Evolutionary conservation across 1,284 basidiomycete species (phyloP).

Genomic region (Phellinidium pouzarii): DNA sequence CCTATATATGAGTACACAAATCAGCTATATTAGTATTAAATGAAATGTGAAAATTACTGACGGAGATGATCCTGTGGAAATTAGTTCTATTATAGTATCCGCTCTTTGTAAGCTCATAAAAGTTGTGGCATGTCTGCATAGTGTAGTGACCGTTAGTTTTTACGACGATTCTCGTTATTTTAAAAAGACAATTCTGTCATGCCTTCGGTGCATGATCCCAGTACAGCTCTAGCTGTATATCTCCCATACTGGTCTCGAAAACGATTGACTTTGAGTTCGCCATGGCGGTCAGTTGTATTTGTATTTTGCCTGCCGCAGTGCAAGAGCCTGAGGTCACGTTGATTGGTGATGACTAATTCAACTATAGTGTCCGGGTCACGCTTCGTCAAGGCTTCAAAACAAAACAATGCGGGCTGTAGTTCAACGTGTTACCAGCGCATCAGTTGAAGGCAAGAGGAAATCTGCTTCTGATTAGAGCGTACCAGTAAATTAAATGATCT

Average conservation of each 20-base stretch:
- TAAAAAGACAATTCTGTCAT: constrained; percentile 21
- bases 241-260: constrained; percentile 83
- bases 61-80: constrained; percentile 86
- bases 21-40: background rate
- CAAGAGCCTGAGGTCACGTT: background rate
- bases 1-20: constrained; percentile 37
- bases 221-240: constrained; percentile 85
- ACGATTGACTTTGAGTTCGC: constrained; percentile 55
- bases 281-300: constrained; percentile 11
- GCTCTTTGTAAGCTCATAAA: constrained; percentile 76
- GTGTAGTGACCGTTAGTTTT: constrained; percentile 4
- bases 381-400: background rate
- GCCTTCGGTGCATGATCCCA: constrained; percentile 87
- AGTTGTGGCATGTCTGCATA: constrained; percentile 89
- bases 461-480: background rate
- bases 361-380: too few species aligned
- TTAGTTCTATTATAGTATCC: constrained; percentile 83
- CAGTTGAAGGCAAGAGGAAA: constrained; percentile 51
- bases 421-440: constrained; percentile 70
- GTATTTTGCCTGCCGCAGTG: too few species aligned
- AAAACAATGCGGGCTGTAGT: constrained; percentile 65
- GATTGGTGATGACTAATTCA: background rate
- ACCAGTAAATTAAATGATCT: constrained; percentile 7
- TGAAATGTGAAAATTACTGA: constrained; percentile 31
- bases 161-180: background rate